phyloP scores from a whole-genome alignment of 805 yeast genomes.

The Myxozyma udenii region DNA sequence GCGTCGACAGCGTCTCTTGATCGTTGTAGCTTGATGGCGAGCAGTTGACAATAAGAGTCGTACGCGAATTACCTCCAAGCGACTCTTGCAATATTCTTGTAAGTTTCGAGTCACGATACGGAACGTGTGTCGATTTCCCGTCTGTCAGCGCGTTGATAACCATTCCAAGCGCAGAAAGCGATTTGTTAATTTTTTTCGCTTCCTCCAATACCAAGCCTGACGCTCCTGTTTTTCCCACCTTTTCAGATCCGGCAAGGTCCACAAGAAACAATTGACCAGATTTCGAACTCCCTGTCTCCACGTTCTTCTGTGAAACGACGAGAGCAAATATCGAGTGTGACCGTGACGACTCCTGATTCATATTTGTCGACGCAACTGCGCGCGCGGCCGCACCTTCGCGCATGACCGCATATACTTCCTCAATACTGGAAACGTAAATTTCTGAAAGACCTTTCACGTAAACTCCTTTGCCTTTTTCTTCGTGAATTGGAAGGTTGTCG shows the following conservation, averaged over 20 bases:
- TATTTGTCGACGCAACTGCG: slow-evolving; percentile 55
- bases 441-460: slow-evolving; percentile 69
- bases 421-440: slow-evolving; percentile 54
- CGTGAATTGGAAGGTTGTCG: slow-evolving; percentile 53
- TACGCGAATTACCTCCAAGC: slow-evolving; percentile 77
- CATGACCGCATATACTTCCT: slow-evolving; percentile 58
- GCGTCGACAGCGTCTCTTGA: slow-evolving; percentile 64
- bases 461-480: slow-evolving; percentile 61
- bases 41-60: slow-evolving; percentile 69
- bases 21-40: slow-evolving; percentile 59
- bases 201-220: slow-evolving; percentile 73
- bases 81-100: slow-evolving; percentile 77
- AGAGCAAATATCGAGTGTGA: slow-evolving; percentile 79
- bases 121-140: slow-evolving; percentile 59
- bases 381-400: slow-evolving; percentile 57
- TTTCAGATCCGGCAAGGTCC: slow-evolving; percentile 87
- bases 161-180: slow-evolving; percentile 73
- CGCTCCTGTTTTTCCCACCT: slow-evolving; percentile 73
- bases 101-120: slow-evolving; percentile 74
- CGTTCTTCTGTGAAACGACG: slow-evolving; percentile 58
- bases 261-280: slow-evolving; percentile 67
- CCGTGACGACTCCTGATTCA: slow-evolving; percentile 66
- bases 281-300: slow-evolving; percentile 54
- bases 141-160: slow-evolving; percentile 79
- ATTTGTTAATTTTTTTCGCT: slow-evolving; percentile 77